A percentile compares a stretch with the other conserved stretches of the same genome.
Evolutionary conservation across 805 yeast genomes (phyloP).

Genomic region (Dipodascopsis tothii): DNA sequence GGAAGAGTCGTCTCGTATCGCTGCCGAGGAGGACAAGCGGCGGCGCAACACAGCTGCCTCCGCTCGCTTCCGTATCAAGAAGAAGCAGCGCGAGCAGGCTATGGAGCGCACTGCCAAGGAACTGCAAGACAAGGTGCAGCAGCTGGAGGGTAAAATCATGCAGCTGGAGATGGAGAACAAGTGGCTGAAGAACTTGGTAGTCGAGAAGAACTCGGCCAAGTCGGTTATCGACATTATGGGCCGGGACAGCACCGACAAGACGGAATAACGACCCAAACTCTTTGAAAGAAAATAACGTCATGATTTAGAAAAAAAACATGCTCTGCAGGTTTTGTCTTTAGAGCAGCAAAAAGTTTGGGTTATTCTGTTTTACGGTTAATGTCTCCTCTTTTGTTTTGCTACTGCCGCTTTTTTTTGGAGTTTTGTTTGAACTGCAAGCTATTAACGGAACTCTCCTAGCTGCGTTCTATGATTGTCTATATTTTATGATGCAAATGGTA

Average conservation of each 20-base stretch:
- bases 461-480: too few species aligned
- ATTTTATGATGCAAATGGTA: too few species aligned
- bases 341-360: not conserved
- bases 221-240: conserved; percentile 8
- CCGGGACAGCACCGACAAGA: not conserved
- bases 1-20: conserved; percentile 22
- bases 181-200: conserved; percentile 71
- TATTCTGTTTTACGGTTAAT: too few species aligned
- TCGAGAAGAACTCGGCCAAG: conserved; percentile 51
- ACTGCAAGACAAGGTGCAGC: conserved; percentile 56
- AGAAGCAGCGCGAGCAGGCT: conserved; percentile 86
- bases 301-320: too few species aligned
- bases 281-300: too few species aligned
- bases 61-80: conserved; percentile 86
- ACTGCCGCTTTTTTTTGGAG: not conserved
- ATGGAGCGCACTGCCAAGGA: conserved; percentile 72
- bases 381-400: not conserved
- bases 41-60: conserved; percentile 89
- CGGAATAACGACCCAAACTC: too few species aligned
- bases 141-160: conserved; percentile 65
- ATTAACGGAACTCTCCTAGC: too few species aligned
- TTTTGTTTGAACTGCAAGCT: too few species aligned
- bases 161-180: conserved; percentile 91
- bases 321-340: too few species aligned
- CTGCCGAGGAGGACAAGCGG: conserved; percentile 61